phyloP scores from a whole-genome alignment of 2,329 filamentous ascomycete genomes.

The Exophiala sp. region DNA sequence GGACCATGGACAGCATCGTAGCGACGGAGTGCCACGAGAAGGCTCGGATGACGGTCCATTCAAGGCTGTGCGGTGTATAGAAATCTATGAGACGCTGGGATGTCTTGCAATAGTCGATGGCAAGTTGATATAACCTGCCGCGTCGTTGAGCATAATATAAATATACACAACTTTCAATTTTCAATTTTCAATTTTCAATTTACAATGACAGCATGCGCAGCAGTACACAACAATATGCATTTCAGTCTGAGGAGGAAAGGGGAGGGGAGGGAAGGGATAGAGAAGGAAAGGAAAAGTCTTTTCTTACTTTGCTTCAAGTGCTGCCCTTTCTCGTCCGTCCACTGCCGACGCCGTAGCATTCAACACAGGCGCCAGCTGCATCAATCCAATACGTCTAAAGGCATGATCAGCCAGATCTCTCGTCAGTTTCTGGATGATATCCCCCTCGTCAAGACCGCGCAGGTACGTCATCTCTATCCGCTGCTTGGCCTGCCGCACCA shows the following conservation, averaged over 20 bases:
- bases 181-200: too few species aligned
- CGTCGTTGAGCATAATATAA: too few species aligned
- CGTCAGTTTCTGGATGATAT: constrained; percentile 6
- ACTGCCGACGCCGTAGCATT: not conserved
- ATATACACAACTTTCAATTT: too few species aligned
- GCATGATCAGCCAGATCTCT: constrained; percentile 5
- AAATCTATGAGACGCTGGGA: constrained; percentile 1
- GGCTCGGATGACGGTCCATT: constrained; percentile 9
- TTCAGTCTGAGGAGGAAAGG: not conserved
- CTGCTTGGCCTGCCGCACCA: constrained; percentile 7
- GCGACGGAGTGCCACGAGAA: constrained; percentile 16
- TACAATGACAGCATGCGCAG: too few species aligned
- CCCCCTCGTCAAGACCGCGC: constrained; percentile 1
- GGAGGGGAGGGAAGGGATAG: not conserved
- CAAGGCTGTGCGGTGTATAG: constrained; percentile 11
- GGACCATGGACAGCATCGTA: constrained; percentile 11
- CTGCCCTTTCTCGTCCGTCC: constrained; percentile 1
- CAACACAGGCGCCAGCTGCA: constrained; percentile 8
- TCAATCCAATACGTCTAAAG: constrained; percentile 3
- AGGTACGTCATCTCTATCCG: constrained; percentile 6
- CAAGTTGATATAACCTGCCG: constrained; percentile 6
- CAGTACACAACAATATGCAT: too few species aligned
- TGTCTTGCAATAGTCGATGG: constrained; percentile 13
- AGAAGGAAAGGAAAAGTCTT: not conserved
- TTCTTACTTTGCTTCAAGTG: constrained; percentile 4